phyloP scores from a whole-genome alignment of 768 basidiomycete genomes.

The Lepiota brunneoincarnata region DNA sequence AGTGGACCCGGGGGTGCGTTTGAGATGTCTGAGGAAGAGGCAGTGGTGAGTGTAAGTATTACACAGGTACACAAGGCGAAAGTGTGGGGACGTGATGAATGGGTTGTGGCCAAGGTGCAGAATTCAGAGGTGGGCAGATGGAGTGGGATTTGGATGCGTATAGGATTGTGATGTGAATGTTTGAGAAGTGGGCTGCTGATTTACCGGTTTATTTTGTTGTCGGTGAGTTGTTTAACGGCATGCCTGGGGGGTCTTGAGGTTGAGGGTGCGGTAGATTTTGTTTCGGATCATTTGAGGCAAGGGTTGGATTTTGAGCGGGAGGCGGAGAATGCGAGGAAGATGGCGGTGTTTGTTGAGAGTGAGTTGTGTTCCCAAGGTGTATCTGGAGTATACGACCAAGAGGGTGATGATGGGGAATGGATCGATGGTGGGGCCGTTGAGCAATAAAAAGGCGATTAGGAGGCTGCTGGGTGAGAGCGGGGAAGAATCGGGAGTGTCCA shows the following conservation, averaged over 20 bases:
- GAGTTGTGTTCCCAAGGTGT: conserved; percentile 79
- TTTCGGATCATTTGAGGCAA: conserved; percentile 76
- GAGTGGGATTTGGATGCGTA: conserved; percentile 79
- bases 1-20: conserved; percentile 73
- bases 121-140: conserved; percentile 89
- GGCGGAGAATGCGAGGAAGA: conserved; percentile 71
- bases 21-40: conserved; percentile 69
- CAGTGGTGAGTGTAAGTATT: conserved; percentile 84
- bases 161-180: conserved; percentile 72
- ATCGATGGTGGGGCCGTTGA: conserved; percentile 72
- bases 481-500: neutral
- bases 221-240: conserved; percentile 38
- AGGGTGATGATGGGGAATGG: conserved; percentile 86
- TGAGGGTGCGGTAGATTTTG: conserved; percentile 47
- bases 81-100: conserved; percentile 45
- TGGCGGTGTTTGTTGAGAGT: conserved; percentile 66
- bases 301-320: conserved; percentile 85
- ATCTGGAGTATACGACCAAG: conserved; percentile 68
- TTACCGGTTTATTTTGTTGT: conserved; percentile 81
- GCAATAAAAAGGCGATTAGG: conserved; percentile 56
- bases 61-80: conserved; percentile 89
- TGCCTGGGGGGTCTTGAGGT: neutral
- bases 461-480: conserved; percentile 54
- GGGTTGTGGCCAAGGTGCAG: conserved; percentile 93
- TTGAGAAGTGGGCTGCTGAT: conserved; percentile 79